phyloP scores from a whole-genome alignment of 2,329 filamentous ascomycete genomes.

The Nakataea oryzae region DNA sequence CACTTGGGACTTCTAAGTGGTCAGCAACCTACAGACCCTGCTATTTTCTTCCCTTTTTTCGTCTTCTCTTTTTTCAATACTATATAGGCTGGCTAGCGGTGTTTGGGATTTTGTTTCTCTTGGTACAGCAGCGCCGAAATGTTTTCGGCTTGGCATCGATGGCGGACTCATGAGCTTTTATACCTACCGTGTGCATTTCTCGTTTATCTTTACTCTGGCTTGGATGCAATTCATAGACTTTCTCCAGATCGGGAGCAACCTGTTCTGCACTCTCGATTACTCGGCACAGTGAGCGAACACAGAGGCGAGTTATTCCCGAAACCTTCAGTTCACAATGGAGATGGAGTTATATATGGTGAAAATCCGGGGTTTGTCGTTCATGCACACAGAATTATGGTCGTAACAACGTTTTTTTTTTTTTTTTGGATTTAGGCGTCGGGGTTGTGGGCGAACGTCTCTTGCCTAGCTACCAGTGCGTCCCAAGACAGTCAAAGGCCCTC shows the following conservation, averaged over 20 bases:
- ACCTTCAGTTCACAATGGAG: too few species aligned
- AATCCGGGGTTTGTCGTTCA: too few species aligned
- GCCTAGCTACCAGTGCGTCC: background rate
- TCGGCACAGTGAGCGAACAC: too few species aligned
- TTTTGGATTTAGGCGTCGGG: background rate
- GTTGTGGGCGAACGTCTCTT: background rate
- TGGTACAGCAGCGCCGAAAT: background rate
- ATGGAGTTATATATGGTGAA: too few species aligned
- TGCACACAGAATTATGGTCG: too few species aligned
- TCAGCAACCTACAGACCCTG: background rate
- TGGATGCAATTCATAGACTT: too few species aligned
- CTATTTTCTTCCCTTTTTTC: too few species aligned
- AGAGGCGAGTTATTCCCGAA: background rate
- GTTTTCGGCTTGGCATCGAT: background rate
- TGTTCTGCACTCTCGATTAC: too few species aligned
- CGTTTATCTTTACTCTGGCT: background rate
- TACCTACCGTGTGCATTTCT: background rate
- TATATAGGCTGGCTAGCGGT: background rate
- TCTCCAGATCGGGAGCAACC: too few species aligned
- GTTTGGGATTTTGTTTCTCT: background rate
- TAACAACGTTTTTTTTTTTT: background rate
- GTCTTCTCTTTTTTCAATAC: background rate
- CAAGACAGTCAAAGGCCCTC: background rate
- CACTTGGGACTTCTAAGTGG: constrained; percentile 55
- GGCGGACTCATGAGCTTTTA: background rate